Conservation (phyloP, 805 yeast genomes). For the Dipodascus geniculatus region DNA sequence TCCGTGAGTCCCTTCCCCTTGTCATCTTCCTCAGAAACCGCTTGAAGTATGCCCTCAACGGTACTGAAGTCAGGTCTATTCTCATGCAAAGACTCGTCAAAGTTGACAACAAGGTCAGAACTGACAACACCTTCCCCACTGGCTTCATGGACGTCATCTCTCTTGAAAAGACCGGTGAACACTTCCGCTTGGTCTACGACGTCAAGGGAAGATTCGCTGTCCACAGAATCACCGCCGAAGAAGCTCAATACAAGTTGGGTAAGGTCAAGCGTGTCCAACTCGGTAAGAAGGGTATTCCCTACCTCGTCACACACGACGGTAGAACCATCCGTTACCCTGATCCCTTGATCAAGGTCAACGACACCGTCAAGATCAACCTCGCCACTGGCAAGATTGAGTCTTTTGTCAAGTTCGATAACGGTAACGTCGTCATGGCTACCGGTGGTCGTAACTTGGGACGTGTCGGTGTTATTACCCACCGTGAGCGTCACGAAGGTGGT, state of each 20-base stretch:
- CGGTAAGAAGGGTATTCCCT: slow-evolving; percentile 98
- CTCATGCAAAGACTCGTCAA: slow-evolving; percentile 96
- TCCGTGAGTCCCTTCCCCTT: slow-evolving; percentile 96
- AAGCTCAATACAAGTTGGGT: slow-evolving; percentile 95
- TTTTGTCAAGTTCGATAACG: slow-evolving; percentile 85
- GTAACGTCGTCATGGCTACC: slow-evolving; percentile 82
- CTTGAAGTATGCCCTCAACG: slow-evolving; percentile 96
- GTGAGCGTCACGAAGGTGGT: slow-evolving; percentile 97
- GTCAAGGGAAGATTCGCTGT: slow-evolving; percentile 98
- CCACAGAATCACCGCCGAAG: slow-evolving; percentile 98
- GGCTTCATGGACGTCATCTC: slow-evolving; percentile 99
- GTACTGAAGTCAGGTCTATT: slow-evolving; percentile 97
- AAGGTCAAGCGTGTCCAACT: slow-evolving; percentile 96
- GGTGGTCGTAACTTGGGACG: slow-evolving; percentile 99
- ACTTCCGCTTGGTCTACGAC: slow-evolving; percentile 98
- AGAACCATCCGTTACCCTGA: slow-evolving; percentile 99
- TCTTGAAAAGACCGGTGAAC: slow-evolving; percentile 96
- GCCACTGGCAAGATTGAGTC: slow-evolving; percentile 91
- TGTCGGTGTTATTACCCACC: slow-evolving; percentile 90
- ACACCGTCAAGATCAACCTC: slow-evolving; percentile 93
- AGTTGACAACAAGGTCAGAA: slow-evolving; percentile 99
- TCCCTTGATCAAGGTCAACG: slow-evolving; percentile 93
- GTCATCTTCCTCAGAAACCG: slow-evolving; percentile 96
- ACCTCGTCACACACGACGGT: slow-evolving; percentile 98
- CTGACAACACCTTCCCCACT: slow-evolving; percentile 97